phyloP scores from a whole-genome alignment of 176 grass and related monocot genomes.

The Leersia perrieri region DNA sequence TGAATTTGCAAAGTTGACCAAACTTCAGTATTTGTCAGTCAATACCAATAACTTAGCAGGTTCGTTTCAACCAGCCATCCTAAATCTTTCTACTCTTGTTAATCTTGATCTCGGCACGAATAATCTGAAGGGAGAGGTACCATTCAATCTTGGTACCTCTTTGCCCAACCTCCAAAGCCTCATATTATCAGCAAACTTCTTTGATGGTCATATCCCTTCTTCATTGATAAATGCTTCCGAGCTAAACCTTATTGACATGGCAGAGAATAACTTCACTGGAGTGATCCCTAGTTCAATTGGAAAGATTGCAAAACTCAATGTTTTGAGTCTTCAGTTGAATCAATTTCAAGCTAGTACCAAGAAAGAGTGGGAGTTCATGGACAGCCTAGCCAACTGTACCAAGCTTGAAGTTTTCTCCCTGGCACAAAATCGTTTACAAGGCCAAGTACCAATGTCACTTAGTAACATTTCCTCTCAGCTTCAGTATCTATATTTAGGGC shows the following conservation, averaged over 20 bases:
- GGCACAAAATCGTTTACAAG: neutral
- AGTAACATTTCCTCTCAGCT: neutral
- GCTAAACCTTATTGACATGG: fast-evolving
- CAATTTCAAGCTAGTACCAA: neutral
- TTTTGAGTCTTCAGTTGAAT: neutral
- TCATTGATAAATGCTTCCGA: neutral
- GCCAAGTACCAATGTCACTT: neutral
- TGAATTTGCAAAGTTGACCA: no score
- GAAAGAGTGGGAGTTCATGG: neutral
- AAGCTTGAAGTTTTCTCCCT: fast-evolving
- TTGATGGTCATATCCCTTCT: neutral
- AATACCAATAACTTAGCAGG: no score
- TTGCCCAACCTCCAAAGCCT: neutral
- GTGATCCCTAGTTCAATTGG: neutral
- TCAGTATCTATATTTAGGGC: neutral
- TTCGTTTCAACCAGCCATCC: no score
- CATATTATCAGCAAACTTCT: neutral
- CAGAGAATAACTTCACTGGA: neutral
- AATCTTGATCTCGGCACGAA: no score
- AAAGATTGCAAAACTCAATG: neutral
- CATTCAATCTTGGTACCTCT: no score
- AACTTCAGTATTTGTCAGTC: no score
- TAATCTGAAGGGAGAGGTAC: no score
- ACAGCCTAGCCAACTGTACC: neutral
- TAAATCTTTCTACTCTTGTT: no score